A percentile compares a stretch with the other conserved stretches of the same genome.
These are phyloP conservation scores for Tarenaya hassleriana DNA, from an alignment of 345 rosid species.

Conservation along the genomic window DNA sequence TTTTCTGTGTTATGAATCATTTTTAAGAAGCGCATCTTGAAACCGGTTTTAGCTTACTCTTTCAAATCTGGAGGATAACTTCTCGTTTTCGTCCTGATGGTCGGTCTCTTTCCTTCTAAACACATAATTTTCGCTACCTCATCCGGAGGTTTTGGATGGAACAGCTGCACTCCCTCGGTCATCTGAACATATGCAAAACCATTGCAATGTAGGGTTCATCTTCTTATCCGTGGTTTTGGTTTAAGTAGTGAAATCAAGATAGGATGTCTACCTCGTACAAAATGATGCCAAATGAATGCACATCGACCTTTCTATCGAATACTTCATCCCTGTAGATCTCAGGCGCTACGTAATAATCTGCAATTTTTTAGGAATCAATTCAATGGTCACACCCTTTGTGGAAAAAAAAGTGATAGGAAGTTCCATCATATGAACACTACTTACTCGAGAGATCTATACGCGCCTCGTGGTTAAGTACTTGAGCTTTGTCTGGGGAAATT, in stretches of 20 bases:
- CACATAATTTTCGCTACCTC: constrained; percentile 62
- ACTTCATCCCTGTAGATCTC: constrained; percentile 55
- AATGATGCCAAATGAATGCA: constrained; percentile 77
- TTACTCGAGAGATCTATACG: constrained; percentile 53
- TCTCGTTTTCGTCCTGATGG: constrained; percentile 56
- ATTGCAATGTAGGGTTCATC: neutral
- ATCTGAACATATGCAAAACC: constrained; percentile 41
- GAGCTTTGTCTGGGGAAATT: constrained; percentile 53
- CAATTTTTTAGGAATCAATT: constrained; percentile 21
- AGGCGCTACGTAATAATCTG: constrained; percentile 75
- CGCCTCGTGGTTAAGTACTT: constrained; percentile 38
- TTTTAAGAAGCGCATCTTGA: neutral
- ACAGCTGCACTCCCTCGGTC: constrained; percentile 78
- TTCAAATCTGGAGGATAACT: constrained; percentile 61
- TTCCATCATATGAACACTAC: constrained; percentile 16
- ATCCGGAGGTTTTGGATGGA: constrained; percentile 62
- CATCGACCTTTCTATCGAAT: constrained; percentile 73
- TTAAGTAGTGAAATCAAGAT: neutral
- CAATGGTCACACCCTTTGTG: neutral
- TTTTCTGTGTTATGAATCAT: no score
- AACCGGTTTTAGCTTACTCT: constrained; percentile 55
- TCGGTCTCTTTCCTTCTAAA: constrained; percentile 61
- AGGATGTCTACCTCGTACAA: constrained; percentile 66
- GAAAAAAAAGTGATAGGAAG: neutral
- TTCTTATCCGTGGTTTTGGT: constrained; percentile 7